Evolutionary conservation across 805 yeast species (phyloP).

Genomic region (Ogataea parapolymorpha): DNA sequence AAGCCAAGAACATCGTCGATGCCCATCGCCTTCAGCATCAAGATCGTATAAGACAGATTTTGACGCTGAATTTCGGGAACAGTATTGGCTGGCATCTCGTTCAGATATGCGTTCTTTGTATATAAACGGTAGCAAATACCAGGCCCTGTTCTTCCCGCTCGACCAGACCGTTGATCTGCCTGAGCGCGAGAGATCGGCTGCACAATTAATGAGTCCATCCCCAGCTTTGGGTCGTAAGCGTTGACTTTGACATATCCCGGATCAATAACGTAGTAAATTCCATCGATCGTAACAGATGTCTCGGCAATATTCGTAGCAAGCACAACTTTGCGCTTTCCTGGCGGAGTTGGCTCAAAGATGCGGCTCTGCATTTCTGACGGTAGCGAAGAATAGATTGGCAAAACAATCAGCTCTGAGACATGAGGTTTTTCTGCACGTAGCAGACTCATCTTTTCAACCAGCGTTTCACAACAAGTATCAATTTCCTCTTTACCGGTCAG

Average conservation of each 20-base stretch:
- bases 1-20: slow-evolving; percentile 74
- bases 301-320: slow-evolving; percentile 97
- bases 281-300: slow-evolving; percentile 94
- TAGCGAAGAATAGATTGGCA: slow-evolving; percentile 88
- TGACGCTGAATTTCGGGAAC: slow-evolving; percentile 91
- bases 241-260: slow-evolving; percentile 93
- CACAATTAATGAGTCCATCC: slow-evolving; percentile 85
- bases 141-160: slow-evolving; percentile 97
- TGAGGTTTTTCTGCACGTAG: slow-evolving; percentile 49
- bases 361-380: slow-evolving; percentile 88
- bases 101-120: slow-evolving; percentile 73
- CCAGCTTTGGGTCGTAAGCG: slow-evolving; percentile 80
- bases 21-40: slow-evolving; percentile 89
- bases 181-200: slow-evolving; percentile 92
- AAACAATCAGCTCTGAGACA: slow-evolving; percentile 62
- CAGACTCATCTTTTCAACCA: slow-evolving; percentile 59
- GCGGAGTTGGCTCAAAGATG: slow-evolving; percentile 87
- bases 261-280: slow-evolving; percentile 86
- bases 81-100: slow-evolving; percentile 76
- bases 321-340: slow-evolving; percentile 80
- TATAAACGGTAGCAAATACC: slow-evolving; percentile 92
- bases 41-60: slow-evolving; percentile 76
- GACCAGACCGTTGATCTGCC: slow-evolving; percentile 92
- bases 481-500: slow-evolving; percentile 94
- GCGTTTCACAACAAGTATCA: slow-evolving; percentile 78